A percentile compares a stretch with the other conserved stretches of the same genome.
These are phyloP conservation scores for Podospora pseudocomata DNA, from an alignment of 495 filamentous ascomycete species.

Conservation along the genomic window DNA sequence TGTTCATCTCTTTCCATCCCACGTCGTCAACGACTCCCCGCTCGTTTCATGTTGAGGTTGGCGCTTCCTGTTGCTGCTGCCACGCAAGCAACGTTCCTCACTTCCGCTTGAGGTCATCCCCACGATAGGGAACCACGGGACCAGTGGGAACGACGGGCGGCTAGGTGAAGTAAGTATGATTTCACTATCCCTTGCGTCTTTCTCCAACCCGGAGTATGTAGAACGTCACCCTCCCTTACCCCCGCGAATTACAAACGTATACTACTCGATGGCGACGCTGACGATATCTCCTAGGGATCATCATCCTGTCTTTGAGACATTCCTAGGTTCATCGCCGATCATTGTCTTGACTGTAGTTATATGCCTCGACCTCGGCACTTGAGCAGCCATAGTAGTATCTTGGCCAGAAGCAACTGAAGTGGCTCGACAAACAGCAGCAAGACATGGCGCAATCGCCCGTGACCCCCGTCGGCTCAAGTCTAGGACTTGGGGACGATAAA, in stretches of 20 bases:
- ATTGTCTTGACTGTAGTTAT: not conserved
- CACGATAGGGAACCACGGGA: not conserved
- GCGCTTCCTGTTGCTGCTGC: not conserved
- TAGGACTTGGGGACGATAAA: slow-evolving; percentile 1
- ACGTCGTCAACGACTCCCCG: not conserved
- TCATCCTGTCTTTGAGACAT: not conserved
- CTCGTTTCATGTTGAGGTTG: not conserved
- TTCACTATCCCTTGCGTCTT: not conserved
- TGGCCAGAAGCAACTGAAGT: not conserved
- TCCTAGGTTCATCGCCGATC: not conserved
- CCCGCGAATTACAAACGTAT: not conserved
- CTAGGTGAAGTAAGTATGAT: not conserved
- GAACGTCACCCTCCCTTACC: not conserved
- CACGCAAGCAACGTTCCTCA: not conserved
- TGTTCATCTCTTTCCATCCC: not conserved
- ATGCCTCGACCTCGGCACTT: not conserved
- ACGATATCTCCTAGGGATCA: not conserved
- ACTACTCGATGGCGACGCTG: not conserved
- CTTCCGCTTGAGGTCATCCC: not conserved
- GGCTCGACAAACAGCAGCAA: not conserved
- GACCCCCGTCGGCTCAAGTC: not conserved
- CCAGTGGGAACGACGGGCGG: too few relatives aligned
- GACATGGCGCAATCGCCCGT: not conserved
- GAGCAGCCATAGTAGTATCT: not conserved
- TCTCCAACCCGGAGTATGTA: not conserved